A percentile compares a stretch with the other conserved stretches of the same genome.
Conservation (phyloP, 2,329 filamentous ascomycete species). For the Pseudogymnoascus sp. region DNA sequence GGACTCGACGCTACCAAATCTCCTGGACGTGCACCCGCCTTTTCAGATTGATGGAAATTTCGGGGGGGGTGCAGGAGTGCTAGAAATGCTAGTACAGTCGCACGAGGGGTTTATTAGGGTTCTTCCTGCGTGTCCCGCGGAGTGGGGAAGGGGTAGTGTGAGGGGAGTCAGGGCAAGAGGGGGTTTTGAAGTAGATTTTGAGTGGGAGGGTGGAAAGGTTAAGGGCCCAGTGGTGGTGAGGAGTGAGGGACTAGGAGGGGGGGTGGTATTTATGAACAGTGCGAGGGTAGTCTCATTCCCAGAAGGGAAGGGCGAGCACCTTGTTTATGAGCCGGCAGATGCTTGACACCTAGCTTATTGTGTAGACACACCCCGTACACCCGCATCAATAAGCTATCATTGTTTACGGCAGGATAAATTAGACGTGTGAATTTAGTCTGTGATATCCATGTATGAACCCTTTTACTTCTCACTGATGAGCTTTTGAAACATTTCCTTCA, state of each 20-base stretch:
- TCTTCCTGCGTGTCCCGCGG: constrained; percentile 31
- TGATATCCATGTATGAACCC: neutral
- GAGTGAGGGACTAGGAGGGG: neutral
- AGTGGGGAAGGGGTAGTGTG: constrained; percentile 30
- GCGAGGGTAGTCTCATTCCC: neutral
- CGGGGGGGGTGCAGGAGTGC: constrained; percentile 38
- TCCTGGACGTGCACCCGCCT: constrained; percentile 38
- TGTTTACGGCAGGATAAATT: neutral
- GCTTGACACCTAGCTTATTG: neutral
- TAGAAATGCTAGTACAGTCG: constrained; percentile 38
- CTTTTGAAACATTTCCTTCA: constrained; percentile 62
- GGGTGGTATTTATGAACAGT: constrained; percentile 8
- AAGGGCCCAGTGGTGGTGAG: constrained; percentile 15
- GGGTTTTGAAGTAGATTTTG: constrained; percentile 31
- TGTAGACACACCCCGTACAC: no score
- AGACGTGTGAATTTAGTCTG: neutral
- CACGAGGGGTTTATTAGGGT: constrained; percentile 29
- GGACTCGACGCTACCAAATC: constrained; percentile 36
- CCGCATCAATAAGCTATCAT: neutral
- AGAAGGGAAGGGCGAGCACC: neutral
- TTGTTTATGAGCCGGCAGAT: neutral
- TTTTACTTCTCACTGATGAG: constrained; percentile 55
- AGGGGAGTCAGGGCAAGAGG: constrained; percentile 29
- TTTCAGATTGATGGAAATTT: constrained; percentile 46
- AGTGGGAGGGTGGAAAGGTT: constrained; percentile 27